Base-by-base conservation (phyloP, 2,329 filamentous ascomycete species). In the Fusarium sp. region DNA sequence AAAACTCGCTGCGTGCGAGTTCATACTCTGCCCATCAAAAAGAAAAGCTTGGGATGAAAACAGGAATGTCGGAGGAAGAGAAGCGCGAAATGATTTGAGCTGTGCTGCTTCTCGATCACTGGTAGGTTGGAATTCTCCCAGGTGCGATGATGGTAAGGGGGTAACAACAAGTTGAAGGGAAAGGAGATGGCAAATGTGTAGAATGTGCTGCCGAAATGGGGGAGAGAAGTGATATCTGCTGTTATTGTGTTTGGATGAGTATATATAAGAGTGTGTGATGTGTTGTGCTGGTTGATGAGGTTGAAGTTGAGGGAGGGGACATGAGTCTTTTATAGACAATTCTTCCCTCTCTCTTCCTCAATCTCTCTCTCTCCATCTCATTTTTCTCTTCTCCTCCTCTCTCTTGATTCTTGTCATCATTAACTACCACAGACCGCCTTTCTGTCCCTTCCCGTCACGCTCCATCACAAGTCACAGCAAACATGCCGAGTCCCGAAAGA, bases 261-360 rank as follows among this genome's bases (percentile, higher is more conserved):
- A 54, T 54, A 54, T 54, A 54, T 54, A 54, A 54, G 18, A 54
- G 47, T 54, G 47, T 54, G 47, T 52, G 27, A 20, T 52, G 47
- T 34, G 47, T 18, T 27, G 45, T 29, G 45, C 10, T 47, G 22
- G 42, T 52, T 52, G 47, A 52, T 52, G 16, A 29, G 2, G 47
- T 9, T 54, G 27, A 1, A 31, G 1, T 54, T 52, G 24, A 29
- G 18, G 11, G 47, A 6, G 27, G 0, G 24, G 18, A 31, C 18
- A 31, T 54, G 27, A 34, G 2, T 31, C 47, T 29, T 31, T 31
- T 54, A 20, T 54, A 9, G 16, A 54, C 27, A 4, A 10, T n/a
- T 11, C 10, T 2, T 1, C 5, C 18, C 47, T 20, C 24, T 31
- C 29, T 31, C 29, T 31, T 31, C 29, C 29, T 5, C 9, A 10